phyloP scores from a whole-genome alignment of 345 rosid genomes.

The Linum trigynum region DNA sequence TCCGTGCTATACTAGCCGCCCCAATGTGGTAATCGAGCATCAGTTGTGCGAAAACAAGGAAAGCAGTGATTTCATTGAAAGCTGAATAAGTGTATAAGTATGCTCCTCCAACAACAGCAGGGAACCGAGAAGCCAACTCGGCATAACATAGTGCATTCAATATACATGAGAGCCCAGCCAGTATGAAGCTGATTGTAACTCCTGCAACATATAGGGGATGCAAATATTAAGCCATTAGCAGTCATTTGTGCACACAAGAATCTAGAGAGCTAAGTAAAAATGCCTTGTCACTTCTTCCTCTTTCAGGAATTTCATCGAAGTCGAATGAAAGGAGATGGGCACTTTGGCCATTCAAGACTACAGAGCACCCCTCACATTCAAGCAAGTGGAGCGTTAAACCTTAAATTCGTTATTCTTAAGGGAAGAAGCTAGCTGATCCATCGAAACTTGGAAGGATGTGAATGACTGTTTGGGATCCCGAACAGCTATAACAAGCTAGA shows the following conservation, averaged over 20 bases:
- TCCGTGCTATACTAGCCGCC: conserved; percentile 92
- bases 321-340: not conserved
- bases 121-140: conserved; percentile 76
- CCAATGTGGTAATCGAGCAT: conserved; percentile 96
- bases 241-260: not conserved
- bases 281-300: not conserved
- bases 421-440: not conserved
- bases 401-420: too few species aligned
- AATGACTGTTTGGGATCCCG: too few species aligned
- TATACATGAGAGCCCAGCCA: conserved; percentile 87
- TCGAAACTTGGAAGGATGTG: not conserved
- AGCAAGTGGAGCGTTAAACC: not conserved
- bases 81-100: conserved; percentile 76
- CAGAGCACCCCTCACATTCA: not conserved
- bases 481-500: too few species aligned
- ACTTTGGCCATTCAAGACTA: not conserved
- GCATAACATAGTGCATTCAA: conserved; percentile 93
- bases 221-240: not conserved
- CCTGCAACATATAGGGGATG: conserved; percentile 31
- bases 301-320: not conserved
- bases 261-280: not conserved
- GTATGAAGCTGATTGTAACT: conserved; percentile 72
- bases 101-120: conserved; percentile 97
- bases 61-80: conserved; percentile 84
- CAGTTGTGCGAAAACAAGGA: conserved; percentile 81